These are phyloP conservation scores for Entomortierella chlamydospora DNA, from an alignment of 192 early-diverging fungal species.

Conservation along the genomic window DNA sequence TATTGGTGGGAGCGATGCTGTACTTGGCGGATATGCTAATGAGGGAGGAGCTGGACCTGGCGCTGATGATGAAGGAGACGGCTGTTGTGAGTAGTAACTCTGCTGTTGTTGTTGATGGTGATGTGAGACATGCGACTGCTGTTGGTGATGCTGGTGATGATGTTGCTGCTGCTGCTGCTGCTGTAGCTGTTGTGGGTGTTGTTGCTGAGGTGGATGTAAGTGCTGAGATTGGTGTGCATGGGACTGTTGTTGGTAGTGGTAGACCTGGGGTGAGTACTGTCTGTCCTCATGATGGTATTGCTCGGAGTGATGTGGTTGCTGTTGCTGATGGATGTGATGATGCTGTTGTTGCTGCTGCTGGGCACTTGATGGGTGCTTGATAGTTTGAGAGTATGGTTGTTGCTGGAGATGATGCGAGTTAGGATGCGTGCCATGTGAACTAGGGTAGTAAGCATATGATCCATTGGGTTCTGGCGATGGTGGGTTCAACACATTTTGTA, in stretches of 20 bases:
- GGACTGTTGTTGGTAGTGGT: conserved; percentile 20
- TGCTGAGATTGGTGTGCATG: conserved; percentile 16
- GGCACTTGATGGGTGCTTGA: conserved; percentile 13
- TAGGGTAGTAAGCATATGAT: conserved; percentile 22
- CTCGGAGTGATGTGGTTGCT: conserved; percentile 4
- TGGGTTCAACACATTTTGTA: conserved; percentile 50
- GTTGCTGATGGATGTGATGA: conserved; percentile 16
- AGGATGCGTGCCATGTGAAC: conserved; percentile 10
- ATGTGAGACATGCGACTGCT: conserved; percentile 12
- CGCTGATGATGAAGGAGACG: conserved; percentile 11
- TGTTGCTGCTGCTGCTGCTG: conserved; percentile 23
- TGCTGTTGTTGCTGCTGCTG: conserved; percentile 27
- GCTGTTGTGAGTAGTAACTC: conserved; percentile 19
- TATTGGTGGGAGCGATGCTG: conserved; percentile 32
- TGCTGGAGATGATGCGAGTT: conserved; percentile 24
- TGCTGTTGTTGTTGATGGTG: conserved; percentile 27
- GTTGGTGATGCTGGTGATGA: conserved; percentile 3
- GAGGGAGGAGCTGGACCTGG: not conserved
- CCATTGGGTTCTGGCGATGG: conserved; percentile 25
- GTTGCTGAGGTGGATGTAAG: conserved; percentile 21
- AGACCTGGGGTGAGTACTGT: conserved; percentile 14
- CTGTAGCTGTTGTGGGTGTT: conserved; percentile 6
- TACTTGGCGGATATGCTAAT: not conserved
- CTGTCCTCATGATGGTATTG: conserved; percentile 34
- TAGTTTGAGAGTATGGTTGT: conserved; percentile 25